Evolutionary conservation across 2,329 filamentous ascomycete species (phyloP).

Genomic region (Akanthomyces muscarius): DNA sequence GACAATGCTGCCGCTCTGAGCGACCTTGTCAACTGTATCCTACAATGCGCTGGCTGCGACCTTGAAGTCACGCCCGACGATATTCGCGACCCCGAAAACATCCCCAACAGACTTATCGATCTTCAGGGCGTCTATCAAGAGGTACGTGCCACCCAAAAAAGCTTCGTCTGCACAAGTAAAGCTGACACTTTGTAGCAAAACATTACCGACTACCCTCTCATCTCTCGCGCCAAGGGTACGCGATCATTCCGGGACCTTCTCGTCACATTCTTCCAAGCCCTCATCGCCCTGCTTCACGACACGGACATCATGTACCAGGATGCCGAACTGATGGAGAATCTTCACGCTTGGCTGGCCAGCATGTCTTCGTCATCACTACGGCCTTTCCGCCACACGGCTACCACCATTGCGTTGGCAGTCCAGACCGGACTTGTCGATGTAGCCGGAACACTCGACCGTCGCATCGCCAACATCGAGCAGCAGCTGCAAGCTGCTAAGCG

Average conservation of each 20-base stretch:
- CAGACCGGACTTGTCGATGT: slow-evolving; percentile 73
- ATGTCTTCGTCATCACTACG: slow-evolving; percentile 86
- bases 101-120: slow-evolving; percentile 70
- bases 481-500: slow-evolving; percentile 73
- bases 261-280: slow-evolving; percentile 70
- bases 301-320: slow-evolving; percentile 79
- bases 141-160: slow-evolving; percentile 41
- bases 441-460: slow-evolving; percentile 65
- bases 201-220: slow-evolving; percentile 86
- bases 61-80: slow-evolving; percentile 75
- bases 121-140: slow-evolving; percentile 86
- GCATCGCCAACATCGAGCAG: slow-evolving; percentile 70
- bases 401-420: slow-evolving; percentile 76
- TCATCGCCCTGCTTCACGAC: slow-evolving; percentile 75
- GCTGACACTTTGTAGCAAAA: slow-evolving; percentile 49
- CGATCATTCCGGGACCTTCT: slow-evolving; percentile 75
- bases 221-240: slow-evolving; percentile 73
- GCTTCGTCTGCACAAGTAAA: background rate
- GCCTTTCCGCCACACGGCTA: slow-evolving; percentile 91
- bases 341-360: slow-evolving; percentile 82
- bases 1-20: slow-evolving; percentile 53
- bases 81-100: slow-evolving; percentile 85
- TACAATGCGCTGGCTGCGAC: slow-evolving; percentile 74
- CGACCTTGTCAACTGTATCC: slow-evolving; percentile 63
- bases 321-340: slow-evolving; percentile 74